Evolutionary conservation across 2,329 filamentous ascomycete species (phyloP), one percentile per base, ranked within the genome.

Genomic region (Ilyonectria destructans): DNA sequence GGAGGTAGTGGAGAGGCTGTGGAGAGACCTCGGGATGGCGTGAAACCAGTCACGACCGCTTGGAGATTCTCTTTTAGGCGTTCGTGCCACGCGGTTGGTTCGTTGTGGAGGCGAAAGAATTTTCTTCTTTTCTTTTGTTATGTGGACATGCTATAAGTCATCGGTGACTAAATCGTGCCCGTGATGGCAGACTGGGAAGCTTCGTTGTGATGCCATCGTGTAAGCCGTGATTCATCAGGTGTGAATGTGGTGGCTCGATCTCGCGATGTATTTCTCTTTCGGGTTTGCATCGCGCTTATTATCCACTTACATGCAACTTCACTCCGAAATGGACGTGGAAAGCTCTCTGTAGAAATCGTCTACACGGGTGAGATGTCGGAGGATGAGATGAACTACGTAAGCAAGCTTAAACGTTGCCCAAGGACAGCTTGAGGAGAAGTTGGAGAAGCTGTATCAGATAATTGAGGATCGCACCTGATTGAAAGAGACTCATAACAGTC

Each of bases 341-440:
- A 19, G 8, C n/a, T 12, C 19, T 21, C 19, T 46, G 43, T 21
- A 21, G 43, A 23, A 46, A 21, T n/a, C 10, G 9, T 5, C 19
- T 46, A 12, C 19, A 12, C 43, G 31, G 43, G 12, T 21, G 43
- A 19, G n/a, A 46, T 46, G 43, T 46, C 43, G 40, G 26, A 23
- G 15, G 45, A 45, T 40, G 17, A 29, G 49, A 31, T 46, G 48
- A 55, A 62, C 58, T 52, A 33, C 54, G 33, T 17, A 19, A 54
- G 7, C 58, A 62, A 62, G 58, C 58, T 62, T 55, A 62, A 55
- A 37, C 40, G 49, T 17, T 33, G 49, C 31, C 49, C 19, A 29
- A 26, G 59, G 37, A 55, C 55, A 13, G 40, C 58, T 51, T 3
- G 56, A 35, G 31, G 52, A 23, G 8, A 29, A 13, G 43, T 19